Base-by-base conservation (phyloP, 2,329 filamentous ascomycete species). In the Colletotrichum spinosum region DNA sequence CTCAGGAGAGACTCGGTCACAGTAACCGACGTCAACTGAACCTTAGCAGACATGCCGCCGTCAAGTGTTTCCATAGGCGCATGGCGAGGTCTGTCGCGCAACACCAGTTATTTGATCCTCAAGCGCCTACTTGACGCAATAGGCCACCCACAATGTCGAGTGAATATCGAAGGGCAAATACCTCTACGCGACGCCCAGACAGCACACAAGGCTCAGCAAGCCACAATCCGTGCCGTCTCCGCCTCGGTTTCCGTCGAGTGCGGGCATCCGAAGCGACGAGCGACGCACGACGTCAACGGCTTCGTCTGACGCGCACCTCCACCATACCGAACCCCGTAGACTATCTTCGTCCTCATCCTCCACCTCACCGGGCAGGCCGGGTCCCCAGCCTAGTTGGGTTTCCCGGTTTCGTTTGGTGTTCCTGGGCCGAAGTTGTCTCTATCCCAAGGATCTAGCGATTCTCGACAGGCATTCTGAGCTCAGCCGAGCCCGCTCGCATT, bases 11-110 rank as follows among this genome's bases (percentile, higher is more conserved):
- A 57, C 13, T 51, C 15, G 33, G 57, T 56, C 39, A 15, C 57
- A 65, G 17, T 48, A 65, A 37, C 51, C 62, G 57, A 57, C 45
- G 57, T 61, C 62, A 61, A 41, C 62, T 37, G 45, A 56, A 65
- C 51, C 52, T 49, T 53, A 11, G 11, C 25, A 42, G 35, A 46
- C 11, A 50, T 52, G 52, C 25, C 41, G 58, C 49, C 46, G 39
- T n/a, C 25, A 11, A 25, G 35, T 55, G 58, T 65, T 63, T 63
- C 49, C 7, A 8, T 45, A 46, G 56, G 34, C 48, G 56, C 56
- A 52, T 52, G 12, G 45, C 48, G 2, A 52, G 35, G 44, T 15
- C 39, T 39, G 55, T 50, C 45, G 46, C 55, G 55, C 55, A 51
- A 44, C 38, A 58, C 37, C 38, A 51, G 7, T 6, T 6, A 10